Conservation (phyloP, 2,329 filamentous ascomycete species). For the Cladosporium sp. region DNA sequence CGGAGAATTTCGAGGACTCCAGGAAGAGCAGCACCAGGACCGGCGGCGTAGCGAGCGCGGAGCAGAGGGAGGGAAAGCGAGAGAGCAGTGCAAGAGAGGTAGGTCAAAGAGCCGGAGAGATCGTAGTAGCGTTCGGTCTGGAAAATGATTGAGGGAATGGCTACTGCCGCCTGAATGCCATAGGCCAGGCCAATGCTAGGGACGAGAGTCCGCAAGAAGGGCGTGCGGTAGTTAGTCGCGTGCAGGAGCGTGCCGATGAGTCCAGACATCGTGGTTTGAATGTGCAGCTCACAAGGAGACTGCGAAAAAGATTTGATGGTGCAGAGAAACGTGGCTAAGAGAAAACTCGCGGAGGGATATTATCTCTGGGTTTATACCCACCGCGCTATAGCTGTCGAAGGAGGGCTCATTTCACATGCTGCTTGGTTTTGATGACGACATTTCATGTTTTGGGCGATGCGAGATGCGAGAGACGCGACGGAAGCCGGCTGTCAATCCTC, state of each 20-base stretch:
- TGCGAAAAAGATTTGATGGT: too few species aligned
- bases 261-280: constrained; percentile 23
- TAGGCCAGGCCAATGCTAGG: constrained; percentile 58
- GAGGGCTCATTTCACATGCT: too few species aligned
- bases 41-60: constrained; percentile 47
- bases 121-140: constrained; percentile 65
- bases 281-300: neutral
- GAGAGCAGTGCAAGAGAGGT: constrained; percentile 57
- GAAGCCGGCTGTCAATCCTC: neutral
- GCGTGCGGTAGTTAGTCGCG: constrained; percentile 55
- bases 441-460: neutral
- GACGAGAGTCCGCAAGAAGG: constrained; percentile 56
- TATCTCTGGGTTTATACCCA: too few species aligned
- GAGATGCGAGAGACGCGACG: neutral
- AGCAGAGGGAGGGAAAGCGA: constrained; percentile 56
- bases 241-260: constrained; percentile 48
- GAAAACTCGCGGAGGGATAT: too few species aligned
- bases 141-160: constrained; percentile 54
- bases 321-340: too few species aligned
- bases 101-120: constrained; percentile 59
- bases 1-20: constrained; percentile 42
- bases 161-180: constrained; percentile 56
- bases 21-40: constrained; percentile 36
- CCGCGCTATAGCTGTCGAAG: too few species aligned
- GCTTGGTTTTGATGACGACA: neutral